Evolutionary conservation across 805 yeast genomes (phyloP).

Genomic region (Saturnispora mendoncae): DNA sequence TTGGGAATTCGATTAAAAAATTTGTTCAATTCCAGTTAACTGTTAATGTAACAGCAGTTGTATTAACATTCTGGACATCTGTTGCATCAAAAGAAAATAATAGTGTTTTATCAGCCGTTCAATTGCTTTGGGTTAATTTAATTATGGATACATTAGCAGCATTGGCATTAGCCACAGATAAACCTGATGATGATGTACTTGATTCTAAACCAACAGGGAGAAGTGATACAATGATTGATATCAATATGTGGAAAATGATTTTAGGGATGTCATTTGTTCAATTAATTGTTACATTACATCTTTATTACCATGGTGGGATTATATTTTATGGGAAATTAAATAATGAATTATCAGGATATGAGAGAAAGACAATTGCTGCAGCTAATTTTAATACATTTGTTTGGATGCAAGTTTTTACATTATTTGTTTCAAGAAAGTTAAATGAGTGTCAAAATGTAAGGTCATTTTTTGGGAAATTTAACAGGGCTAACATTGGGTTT

Average conservation of each 20-base stretch:
- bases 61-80: slow-evolving; percentile 87
- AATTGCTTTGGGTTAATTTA: slow-evolving; percentile 91
- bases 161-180: slow-evolving; percentile 93
- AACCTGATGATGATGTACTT: slow-evolving; percentile 77
- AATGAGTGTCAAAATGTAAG: slow-evolving; percentile 59
- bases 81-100: slow-evolving; percentile 70
- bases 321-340: slow-evolving; percentile 39
- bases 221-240: slow-evolving; percentile 66
- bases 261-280: slow-evolving; percentile 78
- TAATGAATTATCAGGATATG: slow-evolving; percentile 29
- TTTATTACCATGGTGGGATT: slow-evolving; percentile 69
- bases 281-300: slow-evolving; percentile 63
- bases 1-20: slow-evolving; percentile 86
- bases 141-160: slow-evolving; percentile 99
- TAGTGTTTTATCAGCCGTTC: slow-evolving; percentile 94
- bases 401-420: slow-evolving; percentile 94
- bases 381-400: slow-evolving; percentile 94
- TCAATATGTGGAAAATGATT: slow-evolving; percentile 98
- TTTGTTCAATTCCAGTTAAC: slow-evolving; percentile 95
- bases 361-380: slow-evolving; percentile 58
- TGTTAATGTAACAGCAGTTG: slow-evolving; percentile 94
- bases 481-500: slow-evolving; percentile 64
- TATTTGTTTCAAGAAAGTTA: slow-evolving; percentile 81
- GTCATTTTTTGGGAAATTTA: slow-evolving; percentile 55
- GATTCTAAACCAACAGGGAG: slow-evolving; percentile 81